Conservation (phyloP, 495 filamentous ascomycete species). For the Podospora pseudoanserina region DNA sequence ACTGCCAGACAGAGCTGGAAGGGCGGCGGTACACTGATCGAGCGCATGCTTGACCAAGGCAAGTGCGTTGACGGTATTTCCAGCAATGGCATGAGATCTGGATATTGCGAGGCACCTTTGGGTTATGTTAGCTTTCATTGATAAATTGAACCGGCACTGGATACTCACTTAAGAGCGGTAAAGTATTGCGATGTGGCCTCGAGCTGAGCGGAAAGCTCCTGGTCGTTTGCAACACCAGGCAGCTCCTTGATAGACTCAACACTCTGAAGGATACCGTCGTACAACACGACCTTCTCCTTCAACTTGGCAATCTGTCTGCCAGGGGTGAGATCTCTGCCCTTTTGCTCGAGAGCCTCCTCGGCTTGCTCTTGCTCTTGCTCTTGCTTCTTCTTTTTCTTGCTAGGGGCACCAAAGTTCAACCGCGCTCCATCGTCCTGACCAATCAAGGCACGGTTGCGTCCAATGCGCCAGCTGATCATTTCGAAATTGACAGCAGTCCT, state of each 20-base stretch:
- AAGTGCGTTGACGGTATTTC: constrained; percentile 74
- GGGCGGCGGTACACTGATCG: constrained; percentile 45
- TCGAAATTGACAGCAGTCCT: constrained; percentile 89
- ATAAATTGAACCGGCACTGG: background rate
- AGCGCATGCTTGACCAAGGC: constrained; percentile 72
- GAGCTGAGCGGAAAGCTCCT: constrained; percentile 68
- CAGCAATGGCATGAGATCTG: constrained; percentile 73
- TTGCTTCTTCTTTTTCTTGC: constrained; percentile 43
- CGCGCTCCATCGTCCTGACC: constrained; percentile 71
- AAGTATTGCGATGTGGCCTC: constrained; percentile 80
- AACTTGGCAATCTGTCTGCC: constrained; percentile 69
- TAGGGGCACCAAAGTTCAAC: constrained; percentile 46
- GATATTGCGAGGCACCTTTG: constrained; percentile 78
- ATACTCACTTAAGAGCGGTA: constrained; percentile 71
- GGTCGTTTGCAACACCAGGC: constrained; percentile 86
- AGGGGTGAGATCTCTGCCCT: constrained; percentile 56
- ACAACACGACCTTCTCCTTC: constrained; percentile 86
- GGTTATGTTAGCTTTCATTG: constrained; percentile 14
- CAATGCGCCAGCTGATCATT: constrained; percentile 90
- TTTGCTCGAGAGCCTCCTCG: constrained; percentile 36
- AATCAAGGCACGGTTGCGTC: constrained; percentile 83
- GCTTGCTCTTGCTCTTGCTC: constrained; percentile 28
- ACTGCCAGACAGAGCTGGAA: constrained; percentile 36
- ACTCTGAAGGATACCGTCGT: constrained; percentile 84
- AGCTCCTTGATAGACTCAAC: constrained; percentile 86